Evolutionary conservation across 495 filamentous ascomycete genomes (phyloP).

Genomic region (Lepraria neglecta): DNA sequence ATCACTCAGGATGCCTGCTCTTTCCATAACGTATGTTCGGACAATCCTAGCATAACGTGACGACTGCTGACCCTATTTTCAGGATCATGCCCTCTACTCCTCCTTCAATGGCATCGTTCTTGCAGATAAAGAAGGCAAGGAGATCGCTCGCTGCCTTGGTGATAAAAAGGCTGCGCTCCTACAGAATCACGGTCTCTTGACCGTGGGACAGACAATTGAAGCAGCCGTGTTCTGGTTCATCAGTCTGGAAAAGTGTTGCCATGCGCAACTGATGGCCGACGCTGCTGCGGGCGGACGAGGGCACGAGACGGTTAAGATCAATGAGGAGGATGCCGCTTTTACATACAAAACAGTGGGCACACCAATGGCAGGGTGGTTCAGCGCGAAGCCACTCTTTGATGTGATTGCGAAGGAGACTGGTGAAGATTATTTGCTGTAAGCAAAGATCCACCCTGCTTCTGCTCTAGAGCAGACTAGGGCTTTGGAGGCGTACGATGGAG

Average conservation of each 20-base stretch:
- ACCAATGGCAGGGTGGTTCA: conserved; percentile 60
- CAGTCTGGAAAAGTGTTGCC: conserved; percentile 66
- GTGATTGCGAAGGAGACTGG: conserved; percentile 59
- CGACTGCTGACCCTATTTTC: conserved; percentile 12
- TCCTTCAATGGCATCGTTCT: conserved; percentile 70
- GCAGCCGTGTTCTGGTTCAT: conserved; percentile 68
- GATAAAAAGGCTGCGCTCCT: conserved; percentile 63
- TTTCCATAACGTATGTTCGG: conserved; percentile 50
- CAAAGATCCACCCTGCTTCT: not conserved
- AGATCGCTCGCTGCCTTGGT: conserved; percentile 60
- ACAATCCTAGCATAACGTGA: not conserved
- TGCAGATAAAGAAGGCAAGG: conserved; percentile 59
- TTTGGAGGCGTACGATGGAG: too few species aligned
- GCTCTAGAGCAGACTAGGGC: too few species aligned
- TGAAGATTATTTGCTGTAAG: conserved; percentile 50
- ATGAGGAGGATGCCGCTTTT: conserved; percentile 58
- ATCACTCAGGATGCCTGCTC: conserved; percentile 66
- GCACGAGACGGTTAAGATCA: conserved; percentile 57
- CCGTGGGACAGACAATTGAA: conserved; percentile 52
- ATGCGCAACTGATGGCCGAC: conserved; percentile 70
- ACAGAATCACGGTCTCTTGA: conserved; percentile 62
- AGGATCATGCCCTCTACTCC: conserved; percentile 58
- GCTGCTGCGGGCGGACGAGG: conserved; percentile 64
- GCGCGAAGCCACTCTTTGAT: conserved; percentile 68
- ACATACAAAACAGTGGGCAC: conserved; percentile 63